These are phyloP conservation scores for Neurospora terricola DNA, from an alignment of 495 filamentous ascomycete genomes.

Conservation along the genomic window DNA sequence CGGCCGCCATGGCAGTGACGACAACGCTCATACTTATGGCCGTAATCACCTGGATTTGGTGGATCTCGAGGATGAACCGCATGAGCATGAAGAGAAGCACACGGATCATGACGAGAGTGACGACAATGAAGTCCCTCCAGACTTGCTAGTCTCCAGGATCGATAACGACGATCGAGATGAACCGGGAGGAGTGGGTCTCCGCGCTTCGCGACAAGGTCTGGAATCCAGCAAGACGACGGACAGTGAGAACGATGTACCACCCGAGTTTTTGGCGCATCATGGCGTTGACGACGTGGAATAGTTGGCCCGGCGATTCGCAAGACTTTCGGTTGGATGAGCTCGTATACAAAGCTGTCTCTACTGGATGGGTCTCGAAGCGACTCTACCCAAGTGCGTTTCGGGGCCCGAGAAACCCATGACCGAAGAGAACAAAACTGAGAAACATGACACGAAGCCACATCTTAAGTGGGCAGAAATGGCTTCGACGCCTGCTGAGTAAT, in stretches of 20 bases:
- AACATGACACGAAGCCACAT: no score
- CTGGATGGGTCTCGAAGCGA: no score
- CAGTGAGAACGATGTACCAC: slow-evolving; percentile 31
- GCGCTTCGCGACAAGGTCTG: not conserved
- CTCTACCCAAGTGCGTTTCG: no score
- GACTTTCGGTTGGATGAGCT: not conserved
- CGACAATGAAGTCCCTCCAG: slow-evolving; percentile 18
- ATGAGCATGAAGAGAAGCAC: slow-evolving; percentile 15
- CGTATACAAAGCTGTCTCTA: not conserved
- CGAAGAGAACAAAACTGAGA: no score
- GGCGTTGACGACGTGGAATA: slow-evolving; percentile 4
- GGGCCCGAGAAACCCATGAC: no score
- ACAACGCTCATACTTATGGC: slow-evolving; percentile 15
- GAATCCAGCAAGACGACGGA: slow-evolving; percentile 18
- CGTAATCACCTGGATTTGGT: slow-evolving; percentile 28
- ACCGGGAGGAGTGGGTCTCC: not conserved
- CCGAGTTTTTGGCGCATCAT: slow-evolving; percentile 24
- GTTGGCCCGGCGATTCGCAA: not conserved
- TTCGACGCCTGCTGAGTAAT: not conserved
- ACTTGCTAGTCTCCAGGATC: slow-evolving; percentile 7
- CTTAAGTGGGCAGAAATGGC: no score
- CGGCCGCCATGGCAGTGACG: not conserved
- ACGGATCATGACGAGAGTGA: slow-evolving; percentile 7
- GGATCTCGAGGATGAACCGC: slow-evolving; percentile 18
- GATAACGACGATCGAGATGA: not conserved